Base-by-base conservation (phyloP, 805 yeast species). In the Torulaspora maleeae region DNA sequence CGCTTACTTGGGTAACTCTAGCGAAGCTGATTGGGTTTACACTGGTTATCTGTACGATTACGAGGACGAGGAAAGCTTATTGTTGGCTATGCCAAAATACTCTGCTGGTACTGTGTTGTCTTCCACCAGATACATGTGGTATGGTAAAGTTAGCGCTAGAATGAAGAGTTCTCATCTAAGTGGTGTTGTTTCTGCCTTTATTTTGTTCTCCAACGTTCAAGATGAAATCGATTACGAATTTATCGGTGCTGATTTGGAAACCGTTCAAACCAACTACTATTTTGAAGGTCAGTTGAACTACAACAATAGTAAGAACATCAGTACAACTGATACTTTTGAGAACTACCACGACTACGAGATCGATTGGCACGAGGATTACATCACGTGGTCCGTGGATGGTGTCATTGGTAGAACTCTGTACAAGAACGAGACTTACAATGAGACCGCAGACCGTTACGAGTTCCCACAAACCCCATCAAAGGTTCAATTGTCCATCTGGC, bases 211-310 rank as follows among this genome's bases (percentile, higher is more conserved):
- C 6, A 85, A 86, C 61, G 87, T 83, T 34, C 80, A 86, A 73
- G 97, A 89, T 71, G 97, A 90, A 74, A 76, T 89, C 57, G 97
- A 90, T 76, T 81, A 68, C 60, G 96, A 90, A 71, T 83, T 80
- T 55, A 83, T 88, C 51, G 98, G 98, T 48, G 76, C 77, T 58
- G 78, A 84, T 59, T 67, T 86, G 58, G 73, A 75, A 27, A 62
- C 67, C 17, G 86, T 81, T 1, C 90, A 90, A 73, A 72, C 89
- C 22, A 90, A 90, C 69, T 89, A 63, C 74, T 90, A 86, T 71
- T 80, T 78, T 64, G 80, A 83, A 62, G 96, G 91, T 64, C 65
- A 71, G 27, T 71, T 80, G 60, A 77, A 86, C 71, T 86, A 80
- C 66, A 73, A 81, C 27, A 81, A 89, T 64, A 74, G 78, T 52